Evolutionary conservation across 352 stramenopile genomes (phyloP).

Genomic region (Pythium folliculosum): DNA sequence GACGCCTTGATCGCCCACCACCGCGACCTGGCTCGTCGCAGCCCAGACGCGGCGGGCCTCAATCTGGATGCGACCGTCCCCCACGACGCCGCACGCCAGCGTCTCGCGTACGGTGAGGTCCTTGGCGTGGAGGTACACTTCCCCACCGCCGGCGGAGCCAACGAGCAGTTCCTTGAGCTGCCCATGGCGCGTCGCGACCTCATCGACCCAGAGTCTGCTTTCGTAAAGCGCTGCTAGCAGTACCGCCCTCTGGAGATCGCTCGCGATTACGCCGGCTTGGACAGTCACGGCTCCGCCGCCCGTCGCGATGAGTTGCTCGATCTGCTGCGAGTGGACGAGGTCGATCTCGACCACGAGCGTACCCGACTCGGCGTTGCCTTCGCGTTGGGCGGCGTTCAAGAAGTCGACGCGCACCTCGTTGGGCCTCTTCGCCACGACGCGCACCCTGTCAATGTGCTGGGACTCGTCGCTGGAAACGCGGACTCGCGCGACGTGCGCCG

Average conservation of each 20-base stretch:
- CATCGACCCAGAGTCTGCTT: not conserved
- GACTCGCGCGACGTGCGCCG: not conserved
- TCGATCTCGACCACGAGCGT: slow-evolving; percentile 6
- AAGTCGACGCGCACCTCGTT: not conserved
- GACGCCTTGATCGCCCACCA: not conserved
- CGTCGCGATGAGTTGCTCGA: not conserved
- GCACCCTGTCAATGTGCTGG: not conserved
- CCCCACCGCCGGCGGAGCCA: not conserved
- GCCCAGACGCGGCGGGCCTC: not conserved
- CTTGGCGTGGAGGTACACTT: not conserved
- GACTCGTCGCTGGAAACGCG: slow-evolving; percentile 3
- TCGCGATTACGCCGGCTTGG: not conserved
- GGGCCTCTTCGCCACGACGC: not conserved
- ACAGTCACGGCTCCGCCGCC: slow-evolving; percentile 1
- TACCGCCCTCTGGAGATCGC: not conserved
- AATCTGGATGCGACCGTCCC: not conserved
- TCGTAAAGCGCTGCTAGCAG: not conserved
- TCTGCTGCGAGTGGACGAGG: not conserved
- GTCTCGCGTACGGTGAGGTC: not conserved
- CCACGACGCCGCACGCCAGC: not conserved
- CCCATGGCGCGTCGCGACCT: not conserved
- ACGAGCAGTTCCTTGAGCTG: slow-evolving; percentile 6
- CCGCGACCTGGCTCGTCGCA: not conserved
- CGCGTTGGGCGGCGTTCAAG: not conserved
- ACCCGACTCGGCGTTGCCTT: not conserved